Percentiles rank a stretch among this genome's conserved stretches.
Conservation (phyloP, 768 basidiomycete species). For the Leucocoprinus sp. region DNA sequence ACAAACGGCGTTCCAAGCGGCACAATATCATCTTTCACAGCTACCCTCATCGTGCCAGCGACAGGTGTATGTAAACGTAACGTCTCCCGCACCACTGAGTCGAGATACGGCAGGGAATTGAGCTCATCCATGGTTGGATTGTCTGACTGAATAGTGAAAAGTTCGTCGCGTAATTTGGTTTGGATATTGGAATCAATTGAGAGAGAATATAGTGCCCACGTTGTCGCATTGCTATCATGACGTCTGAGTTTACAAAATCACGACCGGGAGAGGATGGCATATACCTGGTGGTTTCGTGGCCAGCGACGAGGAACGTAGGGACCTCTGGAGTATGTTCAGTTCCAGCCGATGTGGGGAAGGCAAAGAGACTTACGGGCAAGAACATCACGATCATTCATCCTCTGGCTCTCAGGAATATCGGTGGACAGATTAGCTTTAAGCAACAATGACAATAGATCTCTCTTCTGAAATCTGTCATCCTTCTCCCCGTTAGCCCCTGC, state of each 20-base stretch:
- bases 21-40: constrained; percentile 44
- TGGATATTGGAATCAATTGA: constrained; percentile 41
- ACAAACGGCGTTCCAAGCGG: constrained; percentile 40
- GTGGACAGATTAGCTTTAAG: constrained; percentile 58
- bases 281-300: constrained; percentile 51
- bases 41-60: constrained; percentile 31
- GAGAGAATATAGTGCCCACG: constrained; percentile 56
- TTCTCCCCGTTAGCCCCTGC: constrained; percentile 22
- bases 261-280: not conserved
- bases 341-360: not conserved
- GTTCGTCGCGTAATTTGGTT: constrained; percentile 49
- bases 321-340: constrained; percentile 34
- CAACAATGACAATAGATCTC: constrained; percentile 54
- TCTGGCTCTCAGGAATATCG: constrained; percentile 46
- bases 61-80: constrained; percentile 51
- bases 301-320: constrained; percentile 52
- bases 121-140: constrained; percentile 66
- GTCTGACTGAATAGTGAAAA: constrained; percentile 41
- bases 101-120: constrained; percentile 58
- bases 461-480: constrained; percentile 24
- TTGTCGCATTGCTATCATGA: constrained; percentile 30
- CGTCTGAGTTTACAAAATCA: not conserved
- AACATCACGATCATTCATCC: constrained; percentile 56
- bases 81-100: constrained; percentile 52
- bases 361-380: constrained; percentile 34